phyloP scores from a whole-genome alignment of 441 rosid species.

The Rhodomyrtus psidioides region DNA sequence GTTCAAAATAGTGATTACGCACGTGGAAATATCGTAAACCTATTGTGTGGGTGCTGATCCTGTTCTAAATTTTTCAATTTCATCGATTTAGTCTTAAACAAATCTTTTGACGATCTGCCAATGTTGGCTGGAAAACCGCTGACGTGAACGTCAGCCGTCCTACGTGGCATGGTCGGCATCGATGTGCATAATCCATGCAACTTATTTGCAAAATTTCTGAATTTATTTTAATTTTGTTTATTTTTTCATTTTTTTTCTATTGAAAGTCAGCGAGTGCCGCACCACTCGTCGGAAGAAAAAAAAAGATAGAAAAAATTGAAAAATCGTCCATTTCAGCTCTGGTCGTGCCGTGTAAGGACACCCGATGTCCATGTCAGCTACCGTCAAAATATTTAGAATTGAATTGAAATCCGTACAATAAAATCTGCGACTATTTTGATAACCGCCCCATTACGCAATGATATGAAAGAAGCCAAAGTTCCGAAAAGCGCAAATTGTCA shows the following conservation, averaged over 20 bases:
- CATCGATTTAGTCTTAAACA: accelerated
- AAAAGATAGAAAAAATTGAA: accelerated
- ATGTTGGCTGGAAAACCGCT: accelerated
- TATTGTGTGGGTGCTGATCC: accelerated
- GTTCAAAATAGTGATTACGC: accelerated
- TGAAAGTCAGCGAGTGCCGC: accelerated
- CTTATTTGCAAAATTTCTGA: background rate
- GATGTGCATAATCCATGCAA: accelerated
- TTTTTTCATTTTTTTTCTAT: background rate
- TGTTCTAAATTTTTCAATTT: background rate
- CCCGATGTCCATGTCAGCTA: accelerated
- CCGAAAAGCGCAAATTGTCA: background rate
- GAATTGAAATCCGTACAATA: accelerated
- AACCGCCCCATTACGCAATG: background rate
- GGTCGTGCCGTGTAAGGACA: accelerated
- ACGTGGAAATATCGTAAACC: accelerated
- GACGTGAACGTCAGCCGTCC: accelerated
- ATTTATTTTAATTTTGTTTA: background rate
- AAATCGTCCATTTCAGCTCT: accelerated
- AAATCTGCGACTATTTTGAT: background rate
- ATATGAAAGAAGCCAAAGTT: accelerated
- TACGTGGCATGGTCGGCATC: accelerated
- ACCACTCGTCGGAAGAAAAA: accelerated
- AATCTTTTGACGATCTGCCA: background rate
- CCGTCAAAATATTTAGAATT: accelerated